A percentile compares a stretch with the other conserved stretches of the same genome.
These are phyloP conservation scores for Lantana camara DNA, from an alignment of 257 asterid species.

Conservation along the genomic window DNA sequence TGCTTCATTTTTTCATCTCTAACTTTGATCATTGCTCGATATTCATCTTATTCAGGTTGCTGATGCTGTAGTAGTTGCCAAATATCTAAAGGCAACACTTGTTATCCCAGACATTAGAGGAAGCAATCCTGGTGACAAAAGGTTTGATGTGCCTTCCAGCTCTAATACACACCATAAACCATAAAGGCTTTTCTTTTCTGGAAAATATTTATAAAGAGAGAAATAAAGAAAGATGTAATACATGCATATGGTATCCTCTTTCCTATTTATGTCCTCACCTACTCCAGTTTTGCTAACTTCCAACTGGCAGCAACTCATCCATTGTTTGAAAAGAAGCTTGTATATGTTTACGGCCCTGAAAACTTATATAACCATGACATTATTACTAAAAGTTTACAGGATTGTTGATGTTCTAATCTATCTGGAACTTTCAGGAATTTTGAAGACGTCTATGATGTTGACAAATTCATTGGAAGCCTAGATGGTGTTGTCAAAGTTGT, in stretches of 20 bases:
- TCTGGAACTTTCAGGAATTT: slow-evolving; percentile 58
- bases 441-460: slow-evolving; percentile 67
- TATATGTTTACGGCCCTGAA: background rate
- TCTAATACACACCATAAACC: slow-evolving; percentile 23
- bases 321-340: slow-evolving; percentile 1
- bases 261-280: slow-evolving; percentile 12
- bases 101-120: slow-evolving; percentile 95
- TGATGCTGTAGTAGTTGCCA: slow-evolving; percentile 94
- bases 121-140: slow-evolving; percentile 76
- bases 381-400: background rate
- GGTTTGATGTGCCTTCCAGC: slow-evolving; percentile 51
- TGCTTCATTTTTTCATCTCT: slow-evolving; percentile 22
- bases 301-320: slow-evolving; percentile 4
- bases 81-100: slow-evolving; percentile 85
- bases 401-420: slow-evolving; percentile 8
- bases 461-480: slow-evolving; percentile 60
- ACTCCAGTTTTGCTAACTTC: slow-evolving; percentile 17
- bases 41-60: slow-evolving; percentile 60
- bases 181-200: slow-evolving; percentile 13
- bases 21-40: slow-evolving; percentile 21
- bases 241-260: slow-evolving; percentile 7
- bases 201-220: slow-evolving; percentile 4
- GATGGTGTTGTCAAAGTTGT: slow-evolving; percentile 79
- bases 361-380: too few species aligned
- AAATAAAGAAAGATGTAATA: slow-evolving; percentile 13